Conservation (phyloP, 2,329 filamentous ascomycete genomes). For the Hymenoscyphus infarciens region DNA sequence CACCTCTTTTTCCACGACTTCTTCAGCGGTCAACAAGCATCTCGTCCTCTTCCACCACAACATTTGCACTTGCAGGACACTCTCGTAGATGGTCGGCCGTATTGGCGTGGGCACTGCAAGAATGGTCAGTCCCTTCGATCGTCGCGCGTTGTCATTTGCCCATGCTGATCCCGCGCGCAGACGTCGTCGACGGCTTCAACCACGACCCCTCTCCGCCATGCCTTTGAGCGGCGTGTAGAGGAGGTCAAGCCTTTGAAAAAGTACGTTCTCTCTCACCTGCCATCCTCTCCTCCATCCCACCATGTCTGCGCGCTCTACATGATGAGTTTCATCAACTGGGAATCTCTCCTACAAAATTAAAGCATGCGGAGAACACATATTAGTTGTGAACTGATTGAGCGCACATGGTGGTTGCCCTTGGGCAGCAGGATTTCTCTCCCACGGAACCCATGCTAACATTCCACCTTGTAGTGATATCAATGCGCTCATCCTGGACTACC, state of each 20-base stretch:
- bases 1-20: not conserved
- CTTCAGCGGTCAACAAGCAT: not conserved
- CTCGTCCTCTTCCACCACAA: not conserved
- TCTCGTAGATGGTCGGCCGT: conserved; percentile 13
- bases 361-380: conserved; percentile 84
- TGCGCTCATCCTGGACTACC: conserved; percentile 89
- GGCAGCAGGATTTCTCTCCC: not conserved
- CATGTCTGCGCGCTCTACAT: conserved; percentile 41
- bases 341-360: conserved; percentile 96
- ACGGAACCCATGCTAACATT: conserved; percentile 23
- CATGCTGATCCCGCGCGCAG: conserved; percentile 23
- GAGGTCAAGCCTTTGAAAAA: conserved; percentile 85
- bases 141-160: not conserved
- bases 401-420: conserved; percentile 15
- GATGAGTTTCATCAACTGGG: conserved; percentile 94
- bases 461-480: conserved; percentile 76
- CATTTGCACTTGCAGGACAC: conserved; percentile 26
- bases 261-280: conserved; percentile 52
- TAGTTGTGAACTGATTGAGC: conserved; percentile 68
- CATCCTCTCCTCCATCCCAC: conserved; percentile 11
- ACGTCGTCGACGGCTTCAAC: conserved; percentile 53
- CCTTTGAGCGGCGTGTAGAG: conserved; percentile 78
- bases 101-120: conserved; percentile 21
- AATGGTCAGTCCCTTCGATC: conserved; percentile 28
- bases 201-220: conserved; percentile 52